phyloP scores from a whole-genome alignment of 2,329 filamentous ascomycete genomes.

The Diplodia seriata region DNA sequence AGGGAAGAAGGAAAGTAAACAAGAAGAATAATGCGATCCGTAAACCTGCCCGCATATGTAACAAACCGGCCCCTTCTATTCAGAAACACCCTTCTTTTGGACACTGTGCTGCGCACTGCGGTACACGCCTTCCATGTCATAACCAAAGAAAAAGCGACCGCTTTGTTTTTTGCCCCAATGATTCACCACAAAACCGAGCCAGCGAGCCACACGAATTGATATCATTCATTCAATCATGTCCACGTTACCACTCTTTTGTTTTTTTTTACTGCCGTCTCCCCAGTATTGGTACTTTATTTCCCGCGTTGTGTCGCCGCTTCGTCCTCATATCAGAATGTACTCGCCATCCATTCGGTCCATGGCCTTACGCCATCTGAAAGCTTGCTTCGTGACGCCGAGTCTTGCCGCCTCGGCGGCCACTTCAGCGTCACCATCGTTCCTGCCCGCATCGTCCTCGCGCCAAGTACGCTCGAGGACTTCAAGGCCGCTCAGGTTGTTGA shows the following conservation, averaged over 20 bases:
- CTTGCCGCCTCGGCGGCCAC: constrained; percentile 36
- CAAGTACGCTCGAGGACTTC: constrained; percentile 87
- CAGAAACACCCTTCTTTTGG: background rate
- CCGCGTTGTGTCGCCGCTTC: background rate
- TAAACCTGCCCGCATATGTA: background rate
- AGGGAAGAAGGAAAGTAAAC: background rate
- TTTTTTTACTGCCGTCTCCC: background rate
- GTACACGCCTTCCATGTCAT: background rate
- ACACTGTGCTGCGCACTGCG: constrained; percentile 3
- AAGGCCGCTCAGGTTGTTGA: constrained; percentile 87
- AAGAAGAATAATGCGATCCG: background rate
- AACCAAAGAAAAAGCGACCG: background rate
- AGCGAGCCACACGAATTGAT: background rate
- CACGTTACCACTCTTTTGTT: constrained; percentile 11
- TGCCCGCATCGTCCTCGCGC: constrained; percentile 60
- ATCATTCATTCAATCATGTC: constrained; percentile 20
- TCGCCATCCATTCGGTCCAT: constrained; percentile 60
- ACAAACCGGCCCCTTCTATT: background rate
- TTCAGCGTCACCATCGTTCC: constrained; percentile 34
- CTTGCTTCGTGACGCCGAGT: constrained; percentile 46
- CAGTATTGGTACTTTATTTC: constrained; percentile 1
- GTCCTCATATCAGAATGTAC: constrained; percentile 56
- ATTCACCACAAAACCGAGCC: constrained; percentile 10
- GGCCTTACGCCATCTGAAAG: constrained; percentile 58
- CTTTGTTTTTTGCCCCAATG: constrained; percentile 8